phyloP scores from a whole-genome alignment of 495 filamentous ascomycete genomes.

The Letharia lupina region DNA sequence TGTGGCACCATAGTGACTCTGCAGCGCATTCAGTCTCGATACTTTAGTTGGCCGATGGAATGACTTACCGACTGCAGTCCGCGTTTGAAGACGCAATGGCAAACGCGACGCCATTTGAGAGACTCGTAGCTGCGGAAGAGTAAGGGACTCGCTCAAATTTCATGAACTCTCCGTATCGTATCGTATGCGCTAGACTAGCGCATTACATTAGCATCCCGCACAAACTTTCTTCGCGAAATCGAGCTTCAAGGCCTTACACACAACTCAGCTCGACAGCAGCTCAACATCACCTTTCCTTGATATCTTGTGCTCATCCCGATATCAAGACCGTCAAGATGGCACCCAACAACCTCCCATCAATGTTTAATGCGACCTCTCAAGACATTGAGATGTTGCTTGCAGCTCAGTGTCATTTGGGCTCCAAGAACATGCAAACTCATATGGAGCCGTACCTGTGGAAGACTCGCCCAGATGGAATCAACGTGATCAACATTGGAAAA shows the following conservation, averaged over 20 bases:
- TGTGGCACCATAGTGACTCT: constrained; percentile 17
- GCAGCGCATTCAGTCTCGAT: not conserved
- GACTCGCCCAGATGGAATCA: constrained; percentile 94
- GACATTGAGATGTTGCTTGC: constrained; percentile 99
- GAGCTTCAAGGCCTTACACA: not conserved
- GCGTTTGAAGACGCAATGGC: constrained; percentile 6
- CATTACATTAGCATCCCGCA: constrained; percentile 8
- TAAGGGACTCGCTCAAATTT: not conserved
- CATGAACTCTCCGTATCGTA: not conserved
- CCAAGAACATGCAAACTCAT: constrained; percentile 97
- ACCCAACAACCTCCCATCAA: constrained; percentile 78
- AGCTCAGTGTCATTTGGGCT: constrained; percentile 92
- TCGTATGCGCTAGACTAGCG: constrained; percentile 2
- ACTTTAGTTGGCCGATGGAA: not conserved
- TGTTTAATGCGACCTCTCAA: constrained; percentile 75
- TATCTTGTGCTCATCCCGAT: constrained; percentile 37
- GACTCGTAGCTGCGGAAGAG: not conserved
- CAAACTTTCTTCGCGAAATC: constrained; percentile 14
- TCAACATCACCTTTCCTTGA: constrained; percentile 15
- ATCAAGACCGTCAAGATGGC: constrained; percentile 75
- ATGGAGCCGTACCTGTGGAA: constrained; percentile 99
- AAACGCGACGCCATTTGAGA: constrained; percentile 8
- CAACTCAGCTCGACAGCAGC: not conserved
- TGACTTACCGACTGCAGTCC: not conserved
- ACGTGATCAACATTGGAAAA: constrained; percentile 99